Conservation (phyloP, 352 stramenopile genomes). For the Plasmopara muralis region DNA sequence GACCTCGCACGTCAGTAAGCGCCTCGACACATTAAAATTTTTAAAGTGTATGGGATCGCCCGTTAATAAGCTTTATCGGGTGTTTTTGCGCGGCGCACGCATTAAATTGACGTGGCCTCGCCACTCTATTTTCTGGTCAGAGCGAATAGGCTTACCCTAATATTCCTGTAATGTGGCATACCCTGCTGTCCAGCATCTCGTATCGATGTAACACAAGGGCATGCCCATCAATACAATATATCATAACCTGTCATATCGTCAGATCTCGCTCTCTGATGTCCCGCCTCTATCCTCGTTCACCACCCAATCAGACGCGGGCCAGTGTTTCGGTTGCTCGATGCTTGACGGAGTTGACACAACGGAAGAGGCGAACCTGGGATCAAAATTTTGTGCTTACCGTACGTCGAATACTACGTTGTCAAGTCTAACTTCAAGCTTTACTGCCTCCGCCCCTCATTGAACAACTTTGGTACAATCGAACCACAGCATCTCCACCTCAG, state of each 20-base stretch:
- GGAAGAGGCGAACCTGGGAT: constrained; percentile 14
- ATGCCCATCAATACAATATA: not conserved
- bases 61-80: not conserved
- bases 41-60: not conserved
- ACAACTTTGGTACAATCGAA: constrained; percentile 22
- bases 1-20: not conserved
- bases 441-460: constrained; percentile 6
- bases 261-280: constrained; percentile 1
- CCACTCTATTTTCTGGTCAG: constrained; percentile 6
- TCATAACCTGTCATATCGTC: not conserved
- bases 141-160: constrained; percentile 4
- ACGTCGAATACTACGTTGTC: not conserved
- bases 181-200: not conserved
- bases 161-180: constrained; percentile 10
- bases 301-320: constrained; percentile 15
- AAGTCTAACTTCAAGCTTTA: not conserved
- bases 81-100: constrained; percentile 5
- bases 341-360: constrained; percentile 4
- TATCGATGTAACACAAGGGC: not conserved
- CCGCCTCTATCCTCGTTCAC: constrained; percentile 2
- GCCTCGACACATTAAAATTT: not conserved
- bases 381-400: constrained; percentile 2
- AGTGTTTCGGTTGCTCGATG: constrained; percentile 23
- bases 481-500: constrained; percentile 14
- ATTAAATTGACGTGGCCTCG: constrained; percentile 10